Conservation (phyloP, 108 stramenopile genomes). For the Parmales sp. region DNA sequence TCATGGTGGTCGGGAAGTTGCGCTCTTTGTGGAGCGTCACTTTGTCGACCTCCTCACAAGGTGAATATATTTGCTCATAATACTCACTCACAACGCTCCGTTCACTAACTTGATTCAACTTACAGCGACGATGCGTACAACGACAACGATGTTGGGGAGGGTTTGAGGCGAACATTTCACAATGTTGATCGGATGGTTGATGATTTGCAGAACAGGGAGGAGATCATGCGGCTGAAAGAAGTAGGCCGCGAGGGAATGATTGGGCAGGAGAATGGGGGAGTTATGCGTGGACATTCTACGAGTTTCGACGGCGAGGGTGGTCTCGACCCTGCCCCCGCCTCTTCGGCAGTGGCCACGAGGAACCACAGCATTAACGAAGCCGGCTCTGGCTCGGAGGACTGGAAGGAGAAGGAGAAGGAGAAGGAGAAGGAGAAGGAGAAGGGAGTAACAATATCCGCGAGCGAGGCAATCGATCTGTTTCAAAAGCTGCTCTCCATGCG, state of each 20-base stretch:
- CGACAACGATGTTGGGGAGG: not conserved
- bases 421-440: not conserved
- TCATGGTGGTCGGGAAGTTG: slow-evolving; percentile 89
- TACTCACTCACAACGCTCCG: too few species aligned
- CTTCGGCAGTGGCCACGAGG: too few species aligned
- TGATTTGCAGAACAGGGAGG: slow-evolving; percentile 1
- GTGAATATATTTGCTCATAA: too few species aligned
- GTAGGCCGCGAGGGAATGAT: not conserved
- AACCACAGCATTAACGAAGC: too few species aligned
- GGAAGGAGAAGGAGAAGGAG: slow-evolving; percentile 17
- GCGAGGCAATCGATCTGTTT: slow-evolving; percentile 33
- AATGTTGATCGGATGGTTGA: slow-evolving; percentile 1
- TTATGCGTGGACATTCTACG: too few species aligned
- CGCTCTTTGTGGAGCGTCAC: slow-evolving; percentile 70
- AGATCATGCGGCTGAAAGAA: not conserved
- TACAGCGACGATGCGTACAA: not conserved
- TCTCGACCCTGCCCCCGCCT: too few species aligned
- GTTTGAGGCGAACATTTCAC: not conserved
- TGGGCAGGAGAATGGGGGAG: not conserved
- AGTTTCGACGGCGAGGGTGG: too few species aligned
- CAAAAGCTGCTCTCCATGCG: slow-evolving; percentile 42
- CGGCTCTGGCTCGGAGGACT: slow-evolving; percentile 16
- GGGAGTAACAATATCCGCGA: slow-evolving; percentile 13
- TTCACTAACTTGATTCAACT: too few species aligned
- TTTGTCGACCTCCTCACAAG: slow-evolving; percentile 59